These are phyloP conservation scores for Eucalyptus leucophloia DNA, from an alignment of 345 rosid genomes.

Conservation along the genomic window DNA sequence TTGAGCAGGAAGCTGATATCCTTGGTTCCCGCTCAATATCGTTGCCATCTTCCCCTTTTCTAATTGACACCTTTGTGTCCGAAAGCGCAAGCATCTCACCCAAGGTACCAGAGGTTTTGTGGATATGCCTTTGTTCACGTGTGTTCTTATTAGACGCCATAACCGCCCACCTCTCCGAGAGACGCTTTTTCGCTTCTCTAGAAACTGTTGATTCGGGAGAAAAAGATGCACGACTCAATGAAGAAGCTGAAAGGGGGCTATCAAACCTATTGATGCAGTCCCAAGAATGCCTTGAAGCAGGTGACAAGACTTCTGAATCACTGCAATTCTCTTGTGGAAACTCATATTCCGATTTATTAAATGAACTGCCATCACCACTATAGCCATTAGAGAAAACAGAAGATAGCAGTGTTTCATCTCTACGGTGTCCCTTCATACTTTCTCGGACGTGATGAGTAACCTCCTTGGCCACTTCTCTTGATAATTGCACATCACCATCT, in stretches of 20 bases:
- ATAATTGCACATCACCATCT: constrained; percentile 36
- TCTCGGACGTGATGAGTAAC: constrained; percentile 41
- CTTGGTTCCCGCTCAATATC: constrained; percentile 23
- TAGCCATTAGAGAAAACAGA: constrained; percentile 78
- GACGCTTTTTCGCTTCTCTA: constrained; percentile 44
- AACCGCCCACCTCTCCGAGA: constrained; percentile 95
- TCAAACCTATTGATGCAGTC: constrained; percentile 59
- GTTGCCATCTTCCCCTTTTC: constrained; percentile 17
- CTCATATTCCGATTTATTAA: constrained; percentile 52
- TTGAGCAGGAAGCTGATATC: constrained; percentile 37
- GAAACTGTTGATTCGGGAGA: constrained; percentile 63
- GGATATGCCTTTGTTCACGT: constrained; percentile 26
- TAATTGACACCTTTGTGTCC: constrained; percentile 23
- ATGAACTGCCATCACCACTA: constrained; percentile 70
- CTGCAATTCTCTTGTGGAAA: constrained; percentile 40
- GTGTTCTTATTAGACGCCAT: constrained; percentile 56
- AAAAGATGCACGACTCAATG: constrained; percentile 53
- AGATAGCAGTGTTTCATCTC: constrained; percentile 70
- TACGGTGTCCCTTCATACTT: constrained; percentile 48
- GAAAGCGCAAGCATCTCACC: constrained; percentile 95
- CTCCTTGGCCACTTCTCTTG: constrained; percentile 57
- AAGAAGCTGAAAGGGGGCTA: constrained; percentile 60
- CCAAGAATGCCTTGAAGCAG: constrained; percentile 80
- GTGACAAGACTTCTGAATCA: constrained; percentile 70
- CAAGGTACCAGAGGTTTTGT: constrained; percentile 68